Evolutionary conservation across 768 basidiomycete genomes (phyloP).

Genomic region (Russula lepida): DNA sequence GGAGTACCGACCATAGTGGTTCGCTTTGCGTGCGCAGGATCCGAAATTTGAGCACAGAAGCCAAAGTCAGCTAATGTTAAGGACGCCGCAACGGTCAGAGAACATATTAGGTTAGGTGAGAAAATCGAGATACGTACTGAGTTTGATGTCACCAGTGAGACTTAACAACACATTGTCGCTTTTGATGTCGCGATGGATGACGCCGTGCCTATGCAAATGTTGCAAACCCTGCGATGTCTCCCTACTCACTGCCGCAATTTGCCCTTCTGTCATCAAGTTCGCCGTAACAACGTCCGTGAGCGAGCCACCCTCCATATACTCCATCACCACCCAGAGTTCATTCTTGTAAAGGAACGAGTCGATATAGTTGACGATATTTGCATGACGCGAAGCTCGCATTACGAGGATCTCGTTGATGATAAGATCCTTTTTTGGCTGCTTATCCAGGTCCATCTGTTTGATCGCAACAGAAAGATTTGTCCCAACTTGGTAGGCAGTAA

Average conservation of each 20-base stretch:
- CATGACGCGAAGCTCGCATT: constrained; percentile 93
- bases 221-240: constrained; percentile 91
- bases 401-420: constrained; percentile 99
- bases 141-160: constrained; percentile 92
- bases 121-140: constrained; percentile 55
- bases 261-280: constrained; percentile 96
- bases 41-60: constrained; percentile 96
- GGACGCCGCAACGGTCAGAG: not conserved
- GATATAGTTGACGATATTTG: constrained; percentile 99
- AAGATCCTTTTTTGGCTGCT: constrained; percentile 98
- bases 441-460: constrained; percentile 99
- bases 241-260: constrained; percentile 92
- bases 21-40: constrained; percentile 73
- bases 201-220: constrained; percentile 91
- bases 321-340: constrained; percentile 99
- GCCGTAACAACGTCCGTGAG: constrained; percentile 96
- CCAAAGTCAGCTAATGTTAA: constrained; percentile 78
- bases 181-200: constrained; percentile 99
- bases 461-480: constrained; percentile 93
- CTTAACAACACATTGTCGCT: constrained; percentile 93
- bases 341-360: constrained; percentile 98
- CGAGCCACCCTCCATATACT: constrained; percentile 97
- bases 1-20: constrained; percentile 99
- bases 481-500: constrained; percentile 95
- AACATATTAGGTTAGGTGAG: not conserved